Evolutionary conservation across 2,329 filamentous ascomycete genomes (phyloP), one percentile per base, ranked within the genome.

Genomic region (Grosmannia penicillata): DNA sequence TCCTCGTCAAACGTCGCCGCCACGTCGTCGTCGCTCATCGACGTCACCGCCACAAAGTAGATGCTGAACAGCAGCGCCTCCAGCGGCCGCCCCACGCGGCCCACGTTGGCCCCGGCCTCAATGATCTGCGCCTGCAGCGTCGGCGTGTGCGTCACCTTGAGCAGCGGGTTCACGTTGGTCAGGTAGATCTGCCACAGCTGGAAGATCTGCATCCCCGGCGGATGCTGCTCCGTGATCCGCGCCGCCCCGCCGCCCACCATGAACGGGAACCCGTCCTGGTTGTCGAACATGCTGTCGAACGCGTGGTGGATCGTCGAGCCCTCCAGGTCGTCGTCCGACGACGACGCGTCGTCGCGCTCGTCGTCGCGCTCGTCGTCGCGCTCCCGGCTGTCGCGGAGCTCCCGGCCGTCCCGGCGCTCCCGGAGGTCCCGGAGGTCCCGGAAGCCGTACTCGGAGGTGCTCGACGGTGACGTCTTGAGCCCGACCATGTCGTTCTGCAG

Each of bases 121-220:
- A 82, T 69, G 28, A 83, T 68, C 37, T 68, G 68, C n/a, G 58
- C 60, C 50, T 82, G 77, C 1, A 82, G 57, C 1, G 68, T 79
- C 1, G 76, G 75, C 0, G 72, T 69, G 49, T 83, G 78, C 0
- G 73, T 77, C 40, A 82, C 62, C 49, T 81, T 82, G 33, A 81
- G 61, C 6, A 84, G 52, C 0, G 78, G 75, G 47, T 82, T 75
- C 47, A 82, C 71, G 48, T 81, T 81, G 45, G 75, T 70, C 30
- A 82, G 65, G 50, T 79, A 83, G 14, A 72, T 65, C 53, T 82
- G 76, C 78, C 78, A 83, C 15, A 78, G 59, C 46, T 72, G 66
- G 42, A 78, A 69, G 38, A 76, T 75, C 41, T 75, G 70, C 17
- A 75, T 66, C 19, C 68, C 59, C 2, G 66, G 52, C 9, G 73